These are phyloP conservation scores for Gossypium aridum DNA, from an alignment of 441 rosid species.

Conservation along the genomic window DNA sequence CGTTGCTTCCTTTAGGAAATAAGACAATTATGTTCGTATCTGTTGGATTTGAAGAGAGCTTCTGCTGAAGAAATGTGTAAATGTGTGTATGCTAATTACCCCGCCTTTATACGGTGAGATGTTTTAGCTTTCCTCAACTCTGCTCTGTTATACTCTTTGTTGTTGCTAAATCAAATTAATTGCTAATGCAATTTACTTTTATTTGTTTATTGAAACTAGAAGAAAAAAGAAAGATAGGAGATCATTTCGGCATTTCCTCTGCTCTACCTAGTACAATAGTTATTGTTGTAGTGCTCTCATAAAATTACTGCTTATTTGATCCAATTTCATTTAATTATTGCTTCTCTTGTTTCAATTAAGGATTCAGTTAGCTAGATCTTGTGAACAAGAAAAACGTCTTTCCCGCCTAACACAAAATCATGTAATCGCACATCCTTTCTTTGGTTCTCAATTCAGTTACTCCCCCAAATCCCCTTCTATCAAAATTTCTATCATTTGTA, in stretches of 20 bases:
- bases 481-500: neutral
- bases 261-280: neutral
- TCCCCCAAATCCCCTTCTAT: neutral
- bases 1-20: constrained; percentile 41
- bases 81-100: constrained; percentile 93
- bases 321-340: neutral
- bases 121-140: neutral
- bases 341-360: neutral
- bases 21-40: constrained; percentile 66
- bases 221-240: neutral
- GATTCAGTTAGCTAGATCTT: neutral
- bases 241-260: neutral
- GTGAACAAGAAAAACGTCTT: neutral
- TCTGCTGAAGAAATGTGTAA: constrained; percentile 99
- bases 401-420: neutral
- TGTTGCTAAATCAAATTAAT: neutral
- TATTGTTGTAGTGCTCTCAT: neutral
- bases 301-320: neutral
- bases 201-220: neutral
- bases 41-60: constrained; percentile 89
- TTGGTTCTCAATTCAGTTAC: neutral
- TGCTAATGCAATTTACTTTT: neutral
- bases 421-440: neutral
- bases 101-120: constrained; percentile 87
- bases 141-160: neutral